A percentile compares a stretch with the other conserved stretches of the same genome.
These are phyloP conservation scores for Phialophora chinensis DNA, from an alignment of 2,329 filamentous ascomycete species.

Conservation along the genomic window DNA sequence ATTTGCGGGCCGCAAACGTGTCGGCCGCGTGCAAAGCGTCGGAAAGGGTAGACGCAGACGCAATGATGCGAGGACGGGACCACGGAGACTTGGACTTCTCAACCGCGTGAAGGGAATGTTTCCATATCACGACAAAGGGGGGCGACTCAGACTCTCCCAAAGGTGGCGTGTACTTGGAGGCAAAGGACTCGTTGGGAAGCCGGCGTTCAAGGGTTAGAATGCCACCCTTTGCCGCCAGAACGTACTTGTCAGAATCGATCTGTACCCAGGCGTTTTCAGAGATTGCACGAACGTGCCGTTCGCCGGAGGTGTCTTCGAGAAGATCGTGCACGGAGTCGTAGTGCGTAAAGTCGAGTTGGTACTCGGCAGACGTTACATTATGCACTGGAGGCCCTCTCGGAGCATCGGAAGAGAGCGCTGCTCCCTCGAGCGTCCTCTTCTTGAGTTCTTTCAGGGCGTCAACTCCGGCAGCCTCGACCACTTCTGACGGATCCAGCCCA, in stretches of 20 bases:
- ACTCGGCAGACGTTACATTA: constrained; percentile 33
- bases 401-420: constrained; percentile 14
- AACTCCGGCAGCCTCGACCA: constrained; percentile 71
- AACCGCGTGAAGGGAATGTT: constrained; percentile 34
- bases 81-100: constrained; percentile 59
- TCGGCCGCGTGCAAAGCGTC: constrained; percentile 85
- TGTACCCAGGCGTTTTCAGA: constrained; percentile 84
- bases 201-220: constrained; percentile 60
- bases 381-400: not conserved
- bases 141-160: not conserved
- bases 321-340: constrained; percentile 93
- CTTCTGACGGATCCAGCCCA: constrained; percentile 81
- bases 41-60: constrained; percentile 68
- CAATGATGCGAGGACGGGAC: constrained; percentile 71
- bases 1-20: constrained; percentile 73
- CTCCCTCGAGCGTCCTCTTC: constrained; percentile 41
- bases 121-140: constrained; percentile 36
- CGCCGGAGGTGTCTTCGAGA: constrained; percentile 78
- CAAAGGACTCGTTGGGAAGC: constrained; percentile 6
- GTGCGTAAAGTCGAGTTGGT: constrained; percentile 78
- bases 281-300: constrained; percentile 76
- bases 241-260: constrained; percentile 70
- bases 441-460: constrained; percentile 64
- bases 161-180: not conserved
- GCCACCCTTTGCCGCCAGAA: constrained; percentile 70